A percentile compares a stretch with the other conserved stretches of the same genome.
phyloP scores from a whole-genome alignment of 441 rosid genomes.

The Erodium texanum region DNA sequence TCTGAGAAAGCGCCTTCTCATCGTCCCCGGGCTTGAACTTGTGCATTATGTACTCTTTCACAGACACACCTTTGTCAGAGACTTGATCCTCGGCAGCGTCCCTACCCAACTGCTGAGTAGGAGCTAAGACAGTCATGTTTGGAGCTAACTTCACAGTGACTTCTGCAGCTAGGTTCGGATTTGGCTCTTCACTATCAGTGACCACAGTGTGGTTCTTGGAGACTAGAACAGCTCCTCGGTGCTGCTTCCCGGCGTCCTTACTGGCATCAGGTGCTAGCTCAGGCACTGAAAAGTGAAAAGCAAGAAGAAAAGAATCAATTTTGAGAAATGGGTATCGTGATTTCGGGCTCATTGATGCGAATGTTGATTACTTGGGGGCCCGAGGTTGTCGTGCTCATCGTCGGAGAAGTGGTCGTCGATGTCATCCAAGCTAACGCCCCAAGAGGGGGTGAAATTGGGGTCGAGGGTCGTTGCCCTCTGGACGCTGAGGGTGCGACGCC shows the following conservation, averaged over 20 bases:
- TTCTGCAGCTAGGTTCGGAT: not conserved
- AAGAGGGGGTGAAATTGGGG: not conserved
- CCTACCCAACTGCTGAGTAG: not conserved
- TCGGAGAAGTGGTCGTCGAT: not conserved
- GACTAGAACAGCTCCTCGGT: not conserved
- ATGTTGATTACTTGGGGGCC: not conserved
- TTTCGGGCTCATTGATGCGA: not conserved
- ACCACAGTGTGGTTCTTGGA: not conserved
- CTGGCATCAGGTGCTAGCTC: no score
- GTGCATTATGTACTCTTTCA: conserved; percentile 59
- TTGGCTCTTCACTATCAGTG: not conserved
- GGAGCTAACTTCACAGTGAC: not conserved
- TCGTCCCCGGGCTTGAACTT: conserved; percentile 78
- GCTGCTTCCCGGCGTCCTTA: not conserved
- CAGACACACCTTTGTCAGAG: conserved; percentile 83
- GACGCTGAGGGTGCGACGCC: no score
- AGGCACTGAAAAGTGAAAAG: not conserved
- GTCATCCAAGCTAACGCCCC: conserved; percentile 4
- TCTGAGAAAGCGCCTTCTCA: conserved; percentile 64
- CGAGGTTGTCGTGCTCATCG: not conserved
- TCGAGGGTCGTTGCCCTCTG: not conserved
- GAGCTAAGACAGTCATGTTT: not conserved
- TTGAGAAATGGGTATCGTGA: not conserved
- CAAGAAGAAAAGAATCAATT: no score
- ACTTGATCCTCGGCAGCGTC: conserved; percentile 22